Base-by-base conservation (phyloP, 805 yeast species). In the Metschnikowia amazonensis region DNA sequence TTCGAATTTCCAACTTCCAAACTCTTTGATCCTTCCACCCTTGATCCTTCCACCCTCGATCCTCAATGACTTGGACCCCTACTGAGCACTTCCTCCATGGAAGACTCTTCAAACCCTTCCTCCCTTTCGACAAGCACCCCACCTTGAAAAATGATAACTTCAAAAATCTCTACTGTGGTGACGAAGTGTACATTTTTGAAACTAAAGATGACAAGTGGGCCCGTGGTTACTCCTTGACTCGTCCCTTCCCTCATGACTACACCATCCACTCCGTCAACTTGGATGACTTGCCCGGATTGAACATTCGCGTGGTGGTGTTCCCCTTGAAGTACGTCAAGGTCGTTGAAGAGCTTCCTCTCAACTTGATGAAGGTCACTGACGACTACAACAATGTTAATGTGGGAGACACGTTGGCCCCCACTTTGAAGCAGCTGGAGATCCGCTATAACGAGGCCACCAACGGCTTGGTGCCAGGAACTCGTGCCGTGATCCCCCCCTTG, bases 131-230 rank as follows among this genome's bases (percentile, higher is more conserved):
- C 42, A 70, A 67, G 48, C 69, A 65, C 48, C 73, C 74, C 4
- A 60, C 63, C 25, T 60, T 70, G 48, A 59, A 56, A 32, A 67
- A 66, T 47, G 64, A 59, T 2, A 59, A 70, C 49, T 75, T 72
- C 63, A 69, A 68, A 48, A 79, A 84, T 60, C 62, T 84, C 37
- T 83, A 79, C 57, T 82, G 83, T 17, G 96, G 95, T 29, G 95
- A 87, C 63, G 87, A 83, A 51, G 80, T 85, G 27, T 86, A 77
- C 60, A 68, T 86, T 16, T 85, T 87, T 59, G 96, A 88, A 59
- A 67, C 75, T 39, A 70, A 76, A 62, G 63, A 67, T 33, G 72
- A 72, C 17, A 75, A 75, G 50, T 89, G 96, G 96, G 88, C 82
- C 20, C 74, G 96, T 55, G 96, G 89, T 10, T 88, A 89, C 62